A percentile compares a stretch with the other conserved stretches of the same genome.
Conservation (phyloP, 1,284 basidiomycete species). For the Ustilago bromivora region DNA sequence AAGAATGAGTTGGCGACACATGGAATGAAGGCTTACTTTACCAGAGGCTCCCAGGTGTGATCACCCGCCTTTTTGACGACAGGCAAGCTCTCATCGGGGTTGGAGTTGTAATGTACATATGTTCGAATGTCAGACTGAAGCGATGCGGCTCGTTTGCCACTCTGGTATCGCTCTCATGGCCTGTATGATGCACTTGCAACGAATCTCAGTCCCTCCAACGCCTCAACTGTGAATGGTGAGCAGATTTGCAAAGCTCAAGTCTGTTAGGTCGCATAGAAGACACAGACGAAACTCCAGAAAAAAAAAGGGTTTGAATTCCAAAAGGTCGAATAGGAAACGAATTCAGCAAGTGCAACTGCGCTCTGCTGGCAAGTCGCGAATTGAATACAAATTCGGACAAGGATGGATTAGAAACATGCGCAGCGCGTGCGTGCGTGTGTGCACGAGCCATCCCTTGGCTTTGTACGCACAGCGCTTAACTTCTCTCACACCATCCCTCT, state of each 20-base stretch:
- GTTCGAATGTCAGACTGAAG: not conserved
- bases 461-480: not conserved
- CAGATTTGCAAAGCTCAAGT: not conserved
- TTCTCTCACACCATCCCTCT: conserved; percentile 7
- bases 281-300: not conserved
- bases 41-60: conserved; percentile 41
- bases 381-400: not conserved
- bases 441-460: conserved; percentile 29
- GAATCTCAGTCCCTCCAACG: not conserved
- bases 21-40: conserved; percentile 86
- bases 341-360: not conserved
- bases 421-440: conserved; percentile 14
- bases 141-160: not conserved
- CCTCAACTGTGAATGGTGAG: not conserved
- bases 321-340: not conserved
- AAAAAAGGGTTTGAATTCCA: not conserved
- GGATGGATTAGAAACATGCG: not conserved
- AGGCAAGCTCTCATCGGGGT: not conserved
- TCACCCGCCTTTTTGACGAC: not conserved
- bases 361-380: not conserved
- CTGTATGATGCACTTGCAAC: conserved; percentile 14
- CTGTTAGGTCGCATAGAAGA: not conserved
- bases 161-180: not conserved
- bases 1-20: conserved; percentile 85
- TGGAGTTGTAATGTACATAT: not conserved